Base-by-base conservation (phyloP, 2,329 filamentous ascomycete species). In the Mollisiaceae sp. region DNA sequence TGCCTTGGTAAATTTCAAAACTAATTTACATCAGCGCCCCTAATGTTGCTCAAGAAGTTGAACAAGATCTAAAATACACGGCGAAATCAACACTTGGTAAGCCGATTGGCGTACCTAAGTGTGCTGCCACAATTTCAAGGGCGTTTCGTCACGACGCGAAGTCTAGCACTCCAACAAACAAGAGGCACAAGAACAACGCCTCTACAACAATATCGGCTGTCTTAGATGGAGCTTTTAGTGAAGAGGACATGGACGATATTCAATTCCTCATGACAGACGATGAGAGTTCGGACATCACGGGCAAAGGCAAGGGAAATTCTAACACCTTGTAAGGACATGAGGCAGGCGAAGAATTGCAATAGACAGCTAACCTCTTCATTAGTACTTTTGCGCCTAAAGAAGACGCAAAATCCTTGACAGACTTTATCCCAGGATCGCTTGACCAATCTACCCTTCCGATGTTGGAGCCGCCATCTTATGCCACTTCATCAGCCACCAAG, bases 401-500 rank as follows among this genome's bases (percentile, higher is more conserved):
- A 41, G 60, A 62, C 36, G 59, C 59, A 18, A 65, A 63, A 36
- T 55, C 66, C 12, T 59, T 71, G 60, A 89, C 85, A 0, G 82
- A 88, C 70, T 97, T 95, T 71, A 75, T 84, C 1, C 90, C 92
- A 0, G 91, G 90, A 1, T 82, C 80, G 0, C 80, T 97, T 8
- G 83, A 92, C 67, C 81, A 86, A 56, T 79, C 77, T 0, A 83
- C 79, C 0, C 80, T 97, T 6, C 87, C 87, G 0, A 82, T 88
- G 63, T 83, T 97, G n/a, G 78, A 82, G 1, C 78, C 84, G 8
- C 91, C 92, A 0, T 77, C 80, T 1, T 92, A 91, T 78, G 90
- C 91, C 5, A 89, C 86, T 0, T 75, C 79, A 0, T 69, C 76
- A 1, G 90, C 90, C 0, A 89, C 87, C 2, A 88, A 83, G 72